Evolutionary conservation across 371 early-diverging fungal species (phyloP), one percentile per base, ranked within the genome.

Genomic region (Rhizomucor pusillus): DNA sequence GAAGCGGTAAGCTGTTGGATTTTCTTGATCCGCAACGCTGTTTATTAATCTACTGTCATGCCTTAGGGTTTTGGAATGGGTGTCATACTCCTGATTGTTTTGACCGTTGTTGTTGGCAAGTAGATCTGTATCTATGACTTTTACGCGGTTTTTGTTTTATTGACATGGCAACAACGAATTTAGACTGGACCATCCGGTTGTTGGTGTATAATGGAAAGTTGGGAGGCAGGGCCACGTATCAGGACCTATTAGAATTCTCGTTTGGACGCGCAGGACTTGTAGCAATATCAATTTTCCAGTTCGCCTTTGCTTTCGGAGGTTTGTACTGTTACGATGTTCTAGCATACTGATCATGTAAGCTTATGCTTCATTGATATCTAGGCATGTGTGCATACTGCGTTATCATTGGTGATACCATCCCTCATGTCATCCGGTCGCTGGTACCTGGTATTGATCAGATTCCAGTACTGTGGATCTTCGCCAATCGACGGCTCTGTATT

Each of bases 281-380:
- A 45, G 76, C 78, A 14, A 90, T 86, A 49, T 90, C 90, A 3
- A 65, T 89, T 47, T 88, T 89, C 59, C 90, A 90, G 56, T 89
- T 90, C 63, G 82, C 80, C 19, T 90, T 91, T 81, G 89, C 90
- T 5, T 89, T 89, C 73, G 91, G 91, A 54, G 91, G 90, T 81
- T 77, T 67, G 49, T 22, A 43, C 10, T 9, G 5, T 52, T 19
- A 4, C 3, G 3, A 25, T n/a, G 52, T 29, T 10, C 37, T 37
- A 49, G 35, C 16, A 7, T 5, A 19, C n/a, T 29, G 4, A 6
- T 29, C 14, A 20, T 5, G n/a, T 18, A 25, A 24, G 13, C 47
- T 47, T 20, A 24, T 41, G 13, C 50, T 12, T 48, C 11, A 35
- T 11, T 43, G 22, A 13, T 50, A 18, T 52, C 37, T 57, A 84